These are phyloP conservation scores for Eustoma russellianum DNA, from an alignment of 257 asterid species.

Conservation along the genomic window DNA sequence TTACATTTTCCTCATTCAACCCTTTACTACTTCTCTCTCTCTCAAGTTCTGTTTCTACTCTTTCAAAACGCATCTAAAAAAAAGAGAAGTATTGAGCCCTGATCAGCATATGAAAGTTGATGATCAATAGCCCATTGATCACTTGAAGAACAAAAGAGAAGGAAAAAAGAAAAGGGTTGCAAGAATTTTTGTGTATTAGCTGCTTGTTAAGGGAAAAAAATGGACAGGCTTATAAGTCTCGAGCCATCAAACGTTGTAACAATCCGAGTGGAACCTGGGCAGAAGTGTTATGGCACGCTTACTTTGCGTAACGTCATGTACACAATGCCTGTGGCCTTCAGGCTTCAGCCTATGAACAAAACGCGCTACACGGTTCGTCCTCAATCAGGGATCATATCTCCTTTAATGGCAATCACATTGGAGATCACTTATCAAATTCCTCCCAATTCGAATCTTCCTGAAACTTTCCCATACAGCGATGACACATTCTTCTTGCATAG, in stretches of 20 bases:
- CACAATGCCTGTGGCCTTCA: slow-evolving; percentile 83
- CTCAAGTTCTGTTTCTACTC: not conserved
- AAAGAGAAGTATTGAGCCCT: too few species aligned
- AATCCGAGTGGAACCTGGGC: slow-evolving; percentile 50
- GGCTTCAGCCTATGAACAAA: slow-evolving; percentile 47
- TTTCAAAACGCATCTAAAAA: slow-evolving; percentile 1
- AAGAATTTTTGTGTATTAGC: too few species aligned
- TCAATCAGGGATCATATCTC: slow-evolving; percentile 61
- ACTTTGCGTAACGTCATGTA: slow-evolving; percentile 66
- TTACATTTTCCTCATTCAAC: slow-evolving; percentile 1
- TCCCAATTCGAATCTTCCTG: slow-evolving; percentile 33
- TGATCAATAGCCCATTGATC: not conserved
- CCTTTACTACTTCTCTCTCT: not conserved
- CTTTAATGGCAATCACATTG: slow-evolving; percentile 36
- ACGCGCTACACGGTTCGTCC: slow-evolving; percentile 43
- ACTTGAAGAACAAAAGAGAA: too few species aligned
- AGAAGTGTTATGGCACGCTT: slow-evolving; percentile 37
- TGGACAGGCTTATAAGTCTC: slow-evolving; percentile 65
- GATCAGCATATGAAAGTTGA: too few species aligned
- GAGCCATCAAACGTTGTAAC: slow-evolving; percentile 64
- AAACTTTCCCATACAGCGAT: slow-evolving; percentile 43
- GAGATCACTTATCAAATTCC: slow-evolving; percentile 46
- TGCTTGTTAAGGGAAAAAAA: too few species aligned
- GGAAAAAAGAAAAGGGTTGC: not conserved
- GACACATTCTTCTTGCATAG: slow-evolving; percentile 56